phyloP scores from a whole-genome alignment of 1,139 yeast species.

The Kazachstania sp. region DNA sequence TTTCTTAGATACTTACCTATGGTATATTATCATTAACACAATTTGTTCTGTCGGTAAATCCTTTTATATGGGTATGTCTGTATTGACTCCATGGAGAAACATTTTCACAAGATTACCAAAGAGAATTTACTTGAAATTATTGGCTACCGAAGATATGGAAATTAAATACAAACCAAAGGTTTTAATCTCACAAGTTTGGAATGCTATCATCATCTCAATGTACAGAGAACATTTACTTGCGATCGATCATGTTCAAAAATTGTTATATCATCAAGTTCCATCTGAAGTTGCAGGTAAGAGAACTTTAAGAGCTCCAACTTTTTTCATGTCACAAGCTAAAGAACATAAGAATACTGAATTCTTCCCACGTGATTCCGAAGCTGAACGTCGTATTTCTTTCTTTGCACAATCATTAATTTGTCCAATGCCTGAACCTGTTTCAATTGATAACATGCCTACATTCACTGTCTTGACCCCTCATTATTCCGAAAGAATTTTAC shows the following conservation, averaged over 20 bases:
- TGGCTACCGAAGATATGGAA: conserved; percentile 94
- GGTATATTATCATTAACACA: conserved; percentile 81
- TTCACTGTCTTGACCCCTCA: conserved; percentile 97
- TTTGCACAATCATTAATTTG: conserved; percentile 98
- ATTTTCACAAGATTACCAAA: conserved; percentile 67
- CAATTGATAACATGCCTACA: conserved; percentile 99
- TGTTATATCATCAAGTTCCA: conserved; percentile 95
- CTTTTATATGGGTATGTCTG: conserved; percentile 65
- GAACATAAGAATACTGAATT: conserved; percentile 90
- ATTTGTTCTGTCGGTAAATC: conserved; percentile 63
- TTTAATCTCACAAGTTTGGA: conserved; percentile 96
- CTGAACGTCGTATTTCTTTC: conserved; percentile 98
- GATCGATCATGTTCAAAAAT: conserved; percentile 94
- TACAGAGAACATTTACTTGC: conserved; percentile 96
- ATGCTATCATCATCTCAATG: conserved; percentile 96
- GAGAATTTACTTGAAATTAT: conserved; percentile 57
- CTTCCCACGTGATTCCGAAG: conserved; percentile 94
- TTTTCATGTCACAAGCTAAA: conserved; percentile 96
- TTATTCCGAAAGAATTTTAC: conserved; percentile 90
- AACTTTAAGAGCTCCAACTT: conserved; percentile 96
- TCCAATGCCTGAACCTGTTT: conserved; percentile 96
- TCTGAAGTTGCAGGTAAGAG: conserved; percentile 96
- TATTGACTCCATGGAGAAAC: conserved; percentile 82
- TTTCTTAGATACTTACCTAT: conserved; percentile 76
- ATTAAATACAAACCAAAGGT: conserved; percentile 98